Conservation (phyloP, 257 asterid species). For the Thymus quinquecostatus region DNA sequence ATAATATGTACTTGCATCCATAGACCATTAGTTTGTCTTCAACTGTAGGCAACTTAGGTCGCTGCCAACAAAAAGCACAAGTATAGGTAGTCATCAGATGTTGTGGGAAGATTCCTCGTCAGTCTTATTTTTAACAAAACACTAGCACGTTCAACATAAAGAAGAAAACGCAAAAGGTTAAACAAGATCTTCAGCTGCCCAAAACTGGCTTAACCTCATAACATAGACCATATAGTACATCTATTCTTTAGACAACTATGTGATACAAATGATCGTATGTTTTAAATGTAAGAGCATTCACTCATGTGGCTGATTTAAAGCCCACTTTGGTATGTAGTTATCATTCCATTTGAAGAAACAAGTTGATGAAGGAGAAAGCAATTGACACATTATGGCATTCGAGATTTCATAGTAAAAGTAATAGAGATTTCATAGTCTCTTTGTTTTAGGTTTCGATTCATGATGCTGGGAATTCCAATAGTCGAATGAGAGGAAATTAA, state of each 20-base stretch:
- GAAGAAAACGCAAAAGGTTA: neutral
- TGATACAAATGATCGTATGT: constrained; percentile 2
- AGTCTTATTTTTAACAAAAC: neutral
- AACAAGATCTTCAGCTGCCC: neutral
- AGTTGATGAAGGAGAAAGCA: no score
- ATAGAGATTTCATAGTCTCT: no score
- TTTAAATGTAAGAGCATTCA: neutral
- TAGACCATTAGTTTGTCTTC: constrained; percentile 79
- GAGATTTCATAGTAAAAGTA: no score
- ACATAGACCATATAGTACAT: neutral
- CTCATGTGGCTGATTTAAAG: neutral
- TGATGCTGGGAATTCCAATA: no score
- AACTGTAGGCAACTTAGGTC: constrained; percentile 77
- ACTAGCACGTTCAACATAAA: neutral
- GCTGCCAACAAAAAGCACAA: constrained; percentile 55
- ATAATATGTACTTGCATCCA: constrained; percentile 82
- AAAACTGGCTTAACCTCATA: neutral
- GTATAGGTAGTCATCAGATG: constrained; percentile 24
- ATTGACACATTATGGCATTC: no score
- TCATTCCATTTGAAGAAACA: no score
- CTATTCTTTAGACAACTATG: neutral
- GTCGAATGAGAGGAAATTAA: no score
- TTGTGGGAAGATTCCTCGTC: constrained; percentile 4
- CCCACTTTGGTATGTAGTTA: constrained; percentile 3
- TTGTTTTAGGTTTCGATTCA: no score